A percentile compares a stretch with the other conserved stretches of the same genome.
Evolutionary conservation across 2,329 filamentous ascomycete species (phyloP).

Genomic region (Aspergillus neoniger): DNA sequence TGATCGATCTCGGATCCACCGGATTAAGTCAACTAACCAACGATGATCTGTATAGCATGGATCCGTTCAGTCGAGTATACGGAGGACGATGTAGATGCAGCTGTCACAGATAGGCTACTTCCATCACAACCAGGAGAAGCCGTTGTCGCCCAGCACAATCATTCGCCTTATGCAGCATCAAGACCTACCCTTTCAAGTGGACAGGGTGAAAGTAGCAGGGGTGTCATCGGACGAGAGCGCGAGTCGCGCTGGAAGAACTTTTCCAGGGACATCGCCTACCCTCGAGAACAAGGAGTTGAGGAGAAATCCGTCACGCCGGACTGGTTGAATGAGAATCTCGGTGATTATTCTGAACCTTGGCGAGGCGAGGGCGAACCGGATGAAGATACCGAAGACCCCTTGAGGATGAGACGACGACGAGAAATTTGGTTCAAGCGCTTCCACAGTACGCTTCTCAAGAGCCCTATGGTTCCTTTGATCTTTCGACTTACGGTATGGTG

Average conservation of each 20-base stretch:
- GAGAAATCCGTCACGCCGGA: slow-evolving; percentile 48
- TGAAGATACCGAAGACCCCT: slow-evolving; percentile 53
- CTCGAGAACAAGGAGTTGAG: slow-evolving; percentile 36
- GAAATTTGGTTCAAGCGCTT: slow-evolving; percentile 60
- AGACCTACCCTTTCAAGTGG: slow-evolving; percentile 21
- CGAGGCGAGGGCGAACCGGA: slow-evolving; percentile 50
- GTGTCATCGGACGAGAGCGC: slow-evolving; percentile 22
- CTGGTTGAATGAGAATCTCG: slow-evolving; percentile 49
- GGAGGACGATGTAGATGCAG: slow-evolving; percentile 41
- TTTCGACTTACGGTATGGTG: slow-evolving; percentile 80
- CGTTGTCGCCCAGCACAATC: slow-evolving; percentile 50
- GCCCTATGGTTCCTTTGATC: slow-evolving; percentile 80
- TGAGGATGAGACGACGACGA: slow-evolving; percentile 53
- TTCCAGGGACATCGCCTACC: slow-evolving; percentile 45
- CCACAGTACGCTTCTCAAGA: slow-evolving; percentile 71
- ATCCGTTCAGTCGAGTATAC: slow-evolving; percentile 43
- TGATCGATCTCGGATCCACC: not conserved
- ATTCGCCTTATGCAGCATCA: slow-evolving; percentile 39
- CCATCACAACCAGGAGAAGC: slow-evolving; percentile 42
- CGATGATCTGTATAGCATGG: slow-evolving; percentile 38
- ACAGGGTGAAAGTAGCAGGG: slow-evolving; percentile 12
- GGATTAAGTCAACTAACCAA: slow-evolving; percentile 6
- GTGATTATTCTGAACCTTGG: slow-evolving; percentile 55
- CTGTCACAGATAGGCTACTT: slow-evolving; percentile 36
- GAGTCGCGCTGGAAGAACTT: slow-evolving; percentile 53